These are phyloP conservation scores for Emergomyces africanus DNA, from an alignment of 2,329 filamentous ascomycete species.

Conservation along the genomic window DNA sequence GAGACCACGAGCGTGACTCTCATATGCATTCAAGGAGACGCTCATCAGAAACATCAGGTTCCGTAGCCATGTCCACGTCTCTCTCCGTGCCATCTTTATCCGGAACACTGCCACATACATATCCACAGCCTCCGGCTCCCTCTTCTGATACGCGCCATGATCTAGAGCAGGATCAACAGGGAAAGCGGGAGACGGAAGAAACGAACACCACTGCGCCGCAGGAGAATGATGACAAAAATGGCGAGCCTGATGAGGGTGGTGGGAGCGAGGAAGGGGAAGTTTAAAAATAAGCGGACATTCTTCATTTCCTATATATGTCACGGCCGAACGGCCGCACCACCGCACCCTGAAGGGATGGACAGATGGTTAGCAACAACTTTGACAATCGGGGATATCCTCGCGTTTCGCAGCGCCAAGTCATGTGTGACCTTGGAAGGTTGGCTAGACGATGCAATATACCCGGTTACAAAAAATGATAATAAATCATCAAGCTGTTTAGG, in stretches of 20 bases:
- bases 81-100: background rate
- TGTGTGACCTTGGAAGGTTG: too few relatives aligned
- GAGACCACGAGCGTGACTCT: constrained; percentile 5
- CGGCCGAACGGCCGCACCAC: too few relatives aligned
- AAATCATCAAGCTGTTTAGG: too few relatives aligned
- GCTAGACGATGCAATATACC: too few relatives aligned
- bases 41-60: constrained; percentile 4
- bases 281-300: constrained; percentile 8
- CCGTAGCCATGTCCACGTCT: background rate
- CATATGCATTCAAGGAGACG: background rate
- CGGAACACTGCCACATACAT: background rate
- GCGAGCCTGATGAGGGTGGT: constrained; percentile 20
- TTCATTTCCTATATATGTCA: too few relatives aligned
- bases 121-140: background rate
- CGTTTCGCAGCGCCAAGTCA: too few relatives aligned
- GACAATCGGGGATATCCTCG: too few relatives aligned
- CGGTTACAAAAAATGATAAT: too few relatives aligned
- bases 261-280: constrained; percentile 34
- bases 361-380: background rate
- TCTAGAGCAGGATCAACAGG: background rate
- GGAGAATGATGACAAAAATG: constrained; percentile 4
- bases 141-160: background rate
- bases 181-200: background rate
- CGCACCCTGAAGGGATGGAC: background rate
- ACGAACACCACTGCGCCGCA: background rate